A percentile compares a stretch with the other conserved stretches of the same genome.
phyloP scores from a whole-genome alignment of 2,329 filamentous ascomycete species.

The Colletotrichum simmondsii region DNA sequence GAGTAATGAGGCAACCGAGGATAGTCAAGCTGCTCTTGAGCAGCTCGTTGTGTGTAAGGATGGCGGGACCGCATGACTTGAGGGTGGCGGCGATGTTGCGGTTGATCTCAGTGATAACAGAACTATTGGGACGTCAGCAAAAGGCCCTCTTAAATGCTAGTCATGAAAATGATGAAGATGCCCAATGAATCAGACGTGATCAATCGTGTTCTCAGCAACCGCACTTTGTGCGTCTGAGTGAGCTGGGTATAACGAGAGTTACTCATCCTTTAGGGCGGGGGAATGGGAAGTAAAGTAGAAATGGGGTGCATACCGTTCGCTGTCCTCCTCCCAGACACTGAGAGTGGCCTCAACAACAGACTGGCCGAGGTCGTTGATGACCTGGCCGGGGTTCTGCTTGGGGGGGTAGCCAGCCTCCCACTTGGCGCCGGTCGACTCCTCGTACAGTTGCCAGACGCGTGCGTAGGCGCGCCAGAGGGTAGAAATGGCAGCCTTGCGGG shows the following conservation, averaged over 20 bases:
- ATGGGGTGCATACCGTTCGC: slow-evolving; percentile 80
- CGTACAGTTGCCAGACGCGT: slow-evolving; percentile 87
- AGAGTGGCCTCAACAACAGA: slow-evolving; percentile 87
- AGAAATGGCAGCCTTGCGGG: slow-evolving; percentile 89
- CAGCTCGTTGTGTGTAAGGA: slow-evolving; percentile 79
- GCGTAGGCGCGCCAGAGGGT: slow-evolving; percentile 95
- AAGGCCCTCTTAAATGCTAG: slow-evolving; percentile 33
- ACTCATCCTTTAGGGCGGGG: slow-evolving; percentile 78
- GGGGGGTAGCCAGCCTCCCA: slow-evolving; percentile 91
- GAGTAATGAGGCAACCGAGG: slow-evolving; percentile 83
- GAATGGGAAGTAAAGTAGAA: slow-evolving; percentile 22
- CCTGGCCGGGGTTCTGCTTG: slow-evolving; percentile 80
- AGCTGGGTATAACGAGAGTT: slow-evolving; percentile 97
- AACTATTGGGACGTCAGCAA: slow-evolving; percentile 67
- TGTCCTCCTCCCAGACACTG: slow-evolving; percentile 87
- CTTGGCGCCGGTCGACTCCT: slow-evolving; percentile 81
- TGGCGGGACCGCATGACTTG: slow-evolving; percentile 88
- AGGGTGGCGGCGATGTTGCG: slow-evolving; percentile 90
- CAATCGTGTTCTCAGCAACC: slow-evolving; percentile 86
- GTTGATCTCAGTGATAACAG: slow-evolving; percentile 94
- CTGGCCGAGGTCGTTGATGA: slow-evolving; percentile 86
- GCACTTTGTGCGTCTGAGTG: slow-evolving; percentile 93
- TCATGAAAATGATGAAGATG: slow-evolving; percentile 26
- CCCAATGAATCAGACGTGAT: slow-evolving; percentile 51
- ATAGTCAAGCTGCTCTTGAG: slow-evolving; percentile 82